Evolutionary conservation across 1,284 basidiomycete genomes (phyloP), one percentile per base, ranked within the genome.

Genomic region (Acaromyces ingoldii): DNA sequence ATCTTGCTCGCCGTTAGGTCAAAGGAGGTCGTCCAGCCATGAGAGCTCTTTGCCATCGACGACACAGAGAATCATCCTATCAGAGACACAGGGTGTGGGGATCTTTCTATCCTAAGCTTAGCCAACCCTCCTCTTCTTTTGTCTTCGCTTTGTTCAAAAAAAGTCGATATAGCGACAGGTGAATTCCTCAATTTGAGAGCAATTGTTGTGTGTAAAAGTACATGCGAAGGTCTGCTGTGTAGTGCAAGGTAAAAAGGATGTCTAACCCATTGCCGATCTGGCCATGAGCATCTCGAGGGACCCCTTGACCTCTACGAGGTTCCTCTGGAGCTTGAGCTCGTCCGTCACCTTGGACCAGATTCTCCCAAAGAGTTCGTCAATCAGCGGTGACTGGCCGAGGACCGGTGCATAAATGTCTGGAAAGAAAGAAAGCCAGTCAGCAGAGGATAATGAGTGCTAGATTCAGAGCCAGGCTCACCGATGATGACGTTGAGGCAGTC

Each of bases 341-440:
- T 86, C 83, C 28, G 83, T 78, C 2, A 97, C 82, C 69, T 92
- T 91, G 68, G 85, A 86, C 56, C 85, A 85, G 44, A 98, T 80
- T 44, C 87, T 85, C 19, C 87, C 79, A 63, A 98, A 87, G 29
- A 96, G 80, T 39, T 70, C 65, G 77, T 98, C 95, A 51, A 98
- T 88, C 42, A 93, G 79, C 0, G 91, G 89, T 25, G 91, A 93
- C 76, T 95, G 91, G 1, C 93, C 93, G 15, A 98, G 80, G 17
- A 95, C 85, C 1, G 88, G 82, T 0, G 83, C 81, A 74, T 99
- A 99, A 80, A 95, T 87, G 56, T 97, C 93, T 93, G 53, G 11
- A 28, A 4, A 26, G 26, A 34, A 3, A 30, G 22, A 15, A 6
- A 11, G 5, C 3, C 41, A 28, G 38, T 17, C 6, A 17, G 19